A percentile compares a stretch with the other conserved stretches of the same genome.
phyloP scores from a whole-genome alignment of 2,329 filamentous ascomycete species.

The Fusarium newnesense region DNA sequence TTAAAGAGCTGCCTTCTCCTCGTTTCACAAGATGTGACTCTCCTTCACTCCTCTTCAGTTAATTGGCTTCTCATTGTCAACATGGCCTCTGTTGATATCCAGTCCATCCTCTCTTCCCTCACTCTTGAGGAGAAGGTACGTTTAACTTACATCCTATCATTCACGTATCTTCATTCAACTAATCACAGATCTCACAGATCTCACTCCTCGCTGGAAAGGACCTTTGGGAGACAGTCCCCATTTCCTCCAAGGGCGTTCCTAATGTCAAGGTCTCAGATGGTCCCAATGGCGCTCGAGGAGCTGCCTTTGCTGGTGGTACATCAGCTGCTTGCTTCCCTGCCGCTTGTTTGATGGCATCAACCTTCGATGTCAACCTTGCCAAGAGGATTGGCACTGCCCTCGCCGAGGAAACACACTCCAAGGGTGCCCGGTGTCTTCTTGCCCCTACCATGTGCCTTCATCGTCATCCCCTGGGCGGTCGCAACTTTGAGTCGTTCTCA shows the following conservation, averaged over 20 bases:
- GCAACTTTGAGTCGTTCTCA: constrained; percentile 45
- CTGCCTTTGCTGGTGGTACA: constrained; percentile 38
- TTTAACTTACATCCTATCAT: background rate
- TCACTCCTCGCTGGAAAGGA: constrained; percentile 43
- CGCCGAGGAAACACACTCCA: constrained; percentile 63
- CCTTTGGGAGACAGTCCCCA: constrained; percentile 42
- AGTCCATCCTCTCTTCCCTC: constrained; percentile 44
- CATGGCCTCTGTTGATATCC: constrained; percentile 43
- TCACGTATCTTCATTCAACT: background rate
- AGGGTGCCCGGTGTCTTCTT: constrained; percentile 76
- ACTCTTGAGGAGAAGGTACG: constrained; percentile 47
- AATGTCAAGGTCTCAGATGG: constrained; percentile 42
- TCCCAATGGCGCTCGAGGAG: constrained; percentile 43
- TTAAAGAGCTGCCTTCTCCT: constrained; percentile 37
- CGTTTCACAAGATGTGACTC: constrained; percentile 16
- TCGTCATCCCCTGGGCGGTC: constrained; percentile 43
- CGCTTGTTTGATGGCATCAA: constrained; percentile 63
- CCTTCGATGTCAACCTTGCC: constrained; percentile 69
- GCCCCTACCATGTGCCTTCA: constrained; percentile 46
- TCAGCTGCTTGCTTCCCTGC: constrained; percentile 44
- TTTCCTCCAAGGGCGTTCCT: constrained; percentile 40
- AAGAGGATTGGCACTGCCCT: constrained; percentile 67
- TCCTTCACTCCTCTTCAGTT: constrained; percentile 8
- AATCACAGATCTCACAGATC: constrained; percentile 26
- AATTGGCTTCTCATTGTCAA: constrained; percentile 18